Percentiles rank a stretch among this genome's conserved stretches.
phyloP scores from a whole-genome alignment of 495 filamentous ascomycete genomes.

The Extremus antarcticus region DNA sequence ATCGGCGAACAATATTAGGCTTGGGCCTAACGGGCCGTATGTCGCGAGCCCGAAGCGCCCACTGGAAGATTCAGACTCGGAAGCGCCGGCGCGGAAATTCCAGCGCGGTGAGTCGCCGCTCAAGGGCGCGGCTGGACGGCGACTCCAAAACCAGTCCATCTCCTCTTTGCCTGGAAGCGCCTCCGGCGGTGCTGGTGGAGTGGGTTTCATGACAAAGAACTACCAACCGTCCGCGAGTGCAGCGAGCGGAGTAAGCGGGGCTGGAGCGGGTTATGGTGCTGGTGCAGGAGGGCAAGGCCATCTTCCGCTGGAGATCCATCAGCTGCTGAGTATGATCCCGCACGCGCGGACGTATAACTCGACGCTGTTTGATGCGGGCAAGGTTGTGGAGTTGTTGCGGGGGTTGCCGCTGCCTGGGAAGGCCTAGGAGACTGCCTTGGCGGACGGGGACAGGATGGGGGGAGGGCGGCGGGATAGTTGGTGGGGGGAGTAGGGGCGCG shows the following conservation, averaged over 20 bases:
- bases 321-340: constrained; percentile 75
- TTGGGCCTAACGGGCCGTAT: constrained; percentile 16
- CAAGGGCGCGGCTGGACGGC: constrained; percentile 70
- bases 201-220: constrained; percentile 16
- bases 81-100: constrained; percentile 65
- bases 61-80: constrained; percentile 59
- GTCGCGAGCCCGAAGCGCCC: constrained; percentile 58
- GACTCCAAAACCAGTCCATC: constrained; percentile 23
- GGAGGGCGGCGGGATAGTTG: too few species aligned
- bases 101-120: constrained; percentile 69
- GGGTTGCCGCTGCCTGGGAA: constrained; percentile 11
- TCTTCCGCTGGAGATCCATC: constrained; percentile 70
- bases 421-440: too few species aligned
- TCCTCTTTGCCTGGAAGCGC: constrained; percentile 5
- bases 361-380: constrained; percentile 54
- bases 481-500: too few species aligned
- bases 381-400: constrained; percentile 62
- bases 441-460: too few species aligned
- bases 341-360: constrained; percentile 58
- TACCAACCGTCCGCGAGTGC: constrained; percentile 2
- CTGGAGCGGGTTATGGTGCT: constrained; percentile 5
- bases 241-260: constrained; percentile 5
- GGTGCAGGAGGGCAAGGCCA: constrained; percentile 21
- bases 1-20: constrained; percentile 6
- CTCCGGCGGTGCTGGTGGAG: constrained; percentile 13